These are phyloP conservation scores for Didymella arachidicola DNA, from an alignment of 2,329 filamentous ascomycete genomes.

Conservation along the genomic window DNA sequence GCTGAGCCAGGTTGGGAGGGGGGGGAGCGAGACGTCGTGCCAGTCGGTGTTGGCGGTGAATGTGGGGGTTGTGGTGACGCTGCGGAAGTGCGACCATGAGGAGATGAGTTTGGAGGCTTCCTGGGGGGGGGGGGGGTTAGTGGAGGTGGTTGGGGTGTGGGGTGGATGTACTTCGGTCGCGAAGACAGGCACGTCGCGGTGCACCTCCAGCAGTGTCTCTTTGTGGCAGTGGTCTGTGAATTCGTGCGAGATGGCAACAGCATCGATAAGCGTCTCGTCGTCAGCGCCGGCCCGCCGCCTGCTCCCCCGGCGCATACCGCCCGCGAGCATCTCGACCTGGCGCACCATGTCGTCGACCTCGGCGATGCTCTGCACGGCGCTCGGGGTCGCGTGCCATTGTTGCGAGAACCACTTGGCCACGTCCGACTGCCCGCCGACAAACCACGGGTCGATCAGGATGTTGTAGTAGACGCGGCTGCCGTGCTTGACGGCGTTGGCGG, in stretches of 20 bases:
- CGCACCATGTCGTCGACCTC: conserved; percentile 63
- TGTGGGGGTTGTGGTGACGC: conserved; percentile 59
- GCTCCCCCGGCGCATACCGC: conserved; percentile 35
- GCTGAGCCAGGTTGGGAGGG: conserved; percentile 67
- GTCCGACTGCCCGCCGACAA: conserved; percentile 68
- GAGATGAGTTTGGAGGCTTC: conserved; percentile 65
- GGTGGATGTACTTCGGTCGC: conserved; percentile 57
- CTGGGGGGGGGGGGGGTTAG: conserved; percentile 31
- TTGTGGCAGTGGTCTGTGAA: conserved; percentile 74
- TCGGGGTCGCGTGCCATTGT: conserved; percentile 67
- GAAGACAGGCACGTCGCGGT: conserved; percentile 63
- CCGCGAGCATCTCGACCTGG: conserved; percentile 58
- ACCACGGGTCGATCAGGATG: conserved; percentile 71
- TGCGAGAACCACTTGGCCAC: conserved; percentile 70
- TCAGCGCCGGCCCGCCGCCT: conserved; percentile 26
- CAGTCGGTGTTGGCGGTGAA: conserved; percentile 56
- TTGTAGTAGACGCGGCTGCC: conserved; percentile 65
- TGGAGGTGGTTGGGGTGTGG: not conserved
- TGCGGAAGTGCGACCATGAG: conserved; percentile 67
- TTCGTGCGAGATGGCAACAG: conserved; percentile 68
- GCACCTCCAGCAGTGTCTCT: conserved; percentile 65
- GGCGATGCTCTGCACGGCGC: conserved; percentile 62
- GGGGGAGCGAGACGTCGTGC: conserved; percentile 54
- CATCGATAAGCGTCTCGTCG: conserved; percentile 60
- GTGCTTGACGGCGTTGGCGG: conserved; percentile 53